Percentiles rank a stretch among this genome's conserved stretches.
phyloP scores from a whole-genome alignment of 495 filamentous ascomycete species.

The Bacidia rubella region DNA sequence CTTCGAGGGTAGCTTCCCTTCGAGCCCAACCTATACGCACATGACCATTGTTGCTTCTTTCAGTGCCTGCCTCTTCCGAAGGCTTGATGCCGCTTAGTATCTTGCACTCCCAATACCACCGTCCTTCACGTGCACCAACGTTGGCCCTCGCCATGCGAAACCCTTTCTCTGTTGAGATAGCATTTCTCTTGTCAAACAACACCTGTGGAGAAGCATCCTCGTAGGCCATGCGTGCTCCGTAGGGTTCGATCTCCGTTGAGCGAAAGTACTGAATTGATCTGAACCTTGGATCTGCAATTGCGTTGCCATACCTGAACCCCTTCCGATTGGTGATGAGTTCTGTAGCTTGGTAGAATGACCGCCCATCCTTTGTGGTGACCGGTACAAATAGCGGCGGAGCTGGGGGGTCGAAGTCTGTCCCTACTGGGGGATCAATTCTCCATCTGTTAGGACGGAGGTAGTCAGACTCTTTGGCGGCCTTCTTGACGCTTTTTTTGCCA shows the following conservation, averaged over 20 bases:
- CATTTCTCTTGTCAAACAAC: slow-evolving; percentile 45
- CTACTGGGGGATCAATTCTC: slow-evolving; percentile 43
- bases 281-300: slow-evolving; percentile 76
- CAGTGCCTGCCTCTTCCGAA: slow-evolving; percentile 7
- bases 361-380: slow-evolving; percentile 29
- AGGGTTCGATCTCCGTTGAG: slow-evolving; percentile 72
- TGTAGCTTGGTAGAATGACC: slow-evolving; percentile 33
- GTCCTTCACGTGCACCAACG: slow-evolving; percentile 78
- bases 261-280: slow-evolving; percentile 80
- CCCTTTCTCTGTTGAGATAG: slow-evolving; percentile 62
- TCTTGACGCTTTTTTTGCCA: slow-evolving; percentile 21
- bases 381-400: slow-evolving; percentile 39
- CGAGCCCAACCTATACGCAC: slow-evolving; percentile 84
- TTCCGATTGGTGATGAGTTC: slow-evolving; percentile 79
- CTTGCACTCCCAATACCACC: slow-evolving; percentile 89
- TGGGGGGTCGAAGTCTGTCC: slow-evolving; percentile 44
- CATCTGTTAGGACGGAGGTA: slow-evolving; percentile 36
- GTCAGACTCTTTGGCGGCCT: slow-evolving; percentile 18
- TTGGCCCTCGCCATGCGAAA: slow-evolving; percentile 74
- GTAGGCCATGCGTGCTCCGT: slow-evolving; percentile 69
- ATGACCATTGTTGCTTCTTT: slow-evolving; percentile 42
- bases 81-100: slow-evolving; percentile 53
- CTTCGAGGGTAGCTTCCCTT: slow-evolving; percentile 79
- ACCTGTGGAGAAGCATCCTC: slow-evolving; percentile 78
- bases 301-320: slow-evolving; percentile 79